These are phyloP conservation scores for Salix exigua DNA, from an alignment of 345 rosid species.

Conservation along the genomic window DNA sequence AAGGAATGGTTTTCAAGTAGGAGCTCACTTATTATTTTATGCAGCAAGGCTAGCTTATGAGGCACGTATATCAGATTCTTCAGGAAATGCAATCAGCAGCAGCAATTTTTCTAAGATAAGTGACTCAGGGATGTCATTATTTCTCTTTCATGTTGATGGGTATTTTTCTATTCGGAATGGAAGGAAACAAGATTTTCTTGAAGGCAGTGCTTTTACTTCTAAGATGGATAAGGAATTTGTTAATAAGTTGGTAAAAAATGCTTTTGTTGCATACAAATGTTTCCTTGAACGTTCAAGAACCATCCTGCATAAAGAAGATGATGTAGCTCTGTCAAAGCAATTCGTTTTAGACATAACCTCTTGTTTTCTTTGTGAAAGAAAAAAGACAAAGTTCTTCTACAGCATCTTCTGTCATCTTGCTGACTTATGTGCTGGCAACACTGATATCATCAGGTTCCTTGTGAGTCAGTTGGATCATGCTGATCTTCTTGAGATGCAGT, in stretches of 20 bases:
- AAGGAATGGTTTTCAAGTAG: slow-evolving; percentile 36
- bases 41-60: slow-evolving; percentile 45
- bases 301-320: slow-evolving; percentile 19
- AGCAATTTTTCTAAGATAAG: slow-evolving; percentile 3
- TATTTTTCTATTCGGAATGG: slow-evolving; percentile 31
- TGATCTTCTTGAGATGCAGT: slow-evolving; percentile 41
- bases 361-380: slow-evolving; percentile 37
- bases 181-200: slow-evolving; percentile 15
- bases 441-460: slow-evolving; percentile 37
- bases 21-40: slow-evolving; percentile 41
- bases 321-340: slow-evolving; percentile 27
- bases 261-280: slow-evolving; percentile 39
- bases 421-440: slow-evolving; percentile 32
- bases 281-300: slow-evolving; percentile 27
- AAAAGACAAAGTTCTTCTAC: slow-evolving; percentile 25
- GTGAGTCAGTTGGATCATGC: slow-evolving; percentile 31
- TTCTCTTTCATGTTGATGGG: slow-evolving; percentile 39
- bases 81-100: slow-evolving; percentile 20
- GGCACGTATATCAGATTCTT: slow-evolving; percentile 24
- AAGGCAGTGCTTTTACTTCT: slow-evolving; percentile 12
- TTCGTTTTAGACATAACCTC: slow-evolving; percentile 29
- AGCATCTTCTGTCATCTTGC: slow-evolving; percentile 36
- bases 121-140: slow-evolving; percentile 22
- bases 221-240: slow-evolving; percentile 24
- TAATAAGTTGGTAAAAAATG: slow-evolving; percentile 34